Percentiles rank a stretch among this genome's conserved stretches.
phyloP scores from a whole-genome alignment of 2,329 filamentous ascomycete species.

The Ceratocystis eucalypticola region DNA sequence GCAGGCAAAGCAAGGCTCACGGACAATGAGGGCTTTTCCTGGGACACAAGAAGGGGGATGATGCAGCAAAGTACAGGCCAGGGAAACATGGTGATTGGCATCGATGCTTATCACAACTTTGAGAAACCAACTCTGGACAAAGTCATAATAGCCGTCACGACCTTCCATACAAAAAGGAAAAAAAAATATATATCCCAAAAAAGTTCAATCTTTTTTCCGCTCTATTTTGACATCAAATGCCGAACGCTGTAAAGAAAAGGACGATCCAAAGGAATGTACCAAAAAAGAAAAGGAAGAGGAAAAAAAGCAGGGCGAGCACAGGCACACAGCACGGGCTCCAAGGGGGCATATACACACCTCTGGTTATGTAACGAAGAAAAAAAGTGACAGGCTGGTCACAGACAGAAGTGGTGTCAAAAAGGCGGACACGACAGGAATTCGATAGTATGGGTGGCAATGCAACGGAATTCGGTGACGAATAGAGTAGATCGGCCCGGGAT shows the following conservation, averaged over 20 bases:
- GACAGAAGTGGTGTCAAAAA: constrained; percentile 11
- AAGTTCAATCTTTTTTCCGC: background rate
- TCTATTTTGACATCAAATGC: constrained; percentile 2
- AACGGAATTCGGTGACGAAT: background rate
- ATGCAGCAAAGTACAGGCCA: background rate
- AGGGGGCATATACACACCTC: constrained; percentile 9
- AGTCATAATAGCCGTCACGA: no score
- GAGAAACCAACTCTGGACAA: background rate
- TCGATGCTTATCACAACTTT: background rate
- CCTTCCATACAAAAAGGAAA: background rate
- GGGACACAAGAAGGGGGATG: background rate
- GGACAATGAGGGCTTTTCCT: background rate
- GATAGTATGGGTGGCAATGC: background rate
- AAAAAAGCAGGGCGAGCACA: constrained; percentile 9
- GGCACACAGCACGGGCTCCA: background rate
- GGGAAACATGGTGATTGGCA: background rate
- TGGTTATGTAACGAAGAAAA: constrained; percentile 8
- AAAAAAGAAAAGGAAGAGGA: constrained; percentile 3
- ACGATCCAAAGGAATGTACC: background rate
- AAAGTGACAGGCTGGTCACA: constrained; percentile 17
- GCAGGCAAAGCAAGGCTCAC: background rate
- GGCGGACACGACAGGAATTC: constrained; percentile 3
- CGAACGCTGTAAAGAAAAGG: background rate
- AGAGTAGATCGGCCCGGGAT: background rate
- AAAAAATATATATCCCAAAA: background rate